Evolutionary conservation across 176 grass and related monocot species (phyloP), one percentile per base, ranked within the genome.

Genomic region (Eremochloa ophiuroides): DNA sequence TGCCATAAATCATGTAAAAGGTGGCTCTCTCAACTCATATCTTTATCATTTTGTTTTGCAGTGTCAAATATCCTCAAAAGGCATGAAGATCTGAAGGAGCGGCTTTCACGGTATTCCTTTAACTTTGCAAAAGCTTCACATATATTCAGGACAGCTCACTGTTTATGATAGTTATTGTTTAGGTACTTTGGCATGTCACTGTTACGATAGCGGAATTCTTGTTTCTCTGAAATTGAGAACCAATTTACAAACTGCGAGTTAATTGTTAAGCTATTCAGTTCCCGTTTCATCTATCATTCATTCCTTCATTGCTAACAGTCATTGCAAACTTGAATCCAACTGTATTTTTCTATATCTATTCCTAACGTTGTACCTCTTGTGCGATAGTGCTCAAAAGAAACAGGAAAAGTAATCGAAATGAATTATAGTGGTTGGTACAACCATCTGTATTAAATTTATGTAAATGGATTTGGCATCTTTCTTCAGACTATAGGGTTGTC

Each of bases 21-120:
- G 6, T 73, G 28, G 28, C 16, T 60, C 2, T 82, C 53, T 69
- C 38, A 73, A 63, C 38, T 17, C 62, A 50, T 37, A 25, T 20
- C 62, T 62, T 28, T 20, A 12, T 4, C 48, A 1, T 91, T 84
- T 71, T 59, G 13, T 81, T 69, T 91, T 84, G 44, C 71, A 94
- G 92, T 94, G 22, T 64, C 62, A 29, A 88, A 82, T 56, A 55
- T 91, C 62, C 83, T 91, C 20, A 94, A 74, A 87, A 91, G 88
- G 71, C 86, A 91, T 89, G 92, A 94, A 84, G 88, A 86, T 73
- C 73, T 94, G 76, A 91, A 88, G 65, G 92, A 88, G 65, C 86
- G 88, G 43, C 89, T 94, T 63, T 94, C 92, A 42, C 84, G 88
- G 92, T 94, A 87, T 60, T 76, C 71, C 53, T 74, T 74, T 28